Conservation (phyloP, 2,329 filamentous ascomycete species). For the Periconia digitata region DNA sequence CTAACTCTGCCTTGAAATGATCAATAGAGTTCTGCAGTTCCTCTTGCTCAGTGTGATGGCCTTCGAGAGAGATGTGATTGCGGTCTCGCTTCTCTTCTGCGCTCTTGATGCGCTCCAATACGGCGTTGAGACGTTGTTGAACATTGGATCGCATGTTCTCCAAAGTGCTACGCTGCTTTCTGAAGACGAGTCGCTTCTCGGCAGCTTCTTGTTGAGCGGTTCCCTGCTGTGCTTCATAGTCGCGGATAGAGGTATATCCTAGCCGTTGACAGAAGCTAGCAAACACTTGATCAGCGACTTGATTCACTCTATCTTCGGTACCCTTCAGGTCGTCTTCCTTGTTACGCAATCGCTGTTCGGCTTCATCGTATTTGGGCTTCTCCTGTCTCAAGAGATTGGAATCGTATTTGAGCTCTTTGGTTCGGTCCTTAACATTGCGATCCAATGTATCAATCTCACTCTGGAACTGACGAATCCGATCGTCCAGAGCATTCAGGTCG, state of each 20-base stretch:
- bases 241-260: conserved; percentile 85
- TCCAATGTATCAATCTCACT: conserved; percentile 78
- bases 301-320: conserved; percentile 67
- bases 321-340: conserved; percentile 59
- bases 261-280: conserved; percentile 80
- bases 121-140: conserved; percentile 71
- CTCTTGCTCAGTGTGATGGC: conserved; percentile 70
- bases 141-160: conserved; percentile 64
- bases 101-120: conserved; percentile 67
- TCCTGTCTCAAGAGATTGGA: conserved; percentile 74
- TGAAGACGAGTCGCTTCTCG: conserved; percentile 84
- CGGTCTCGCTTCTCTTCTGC: conserved; percentile 68
- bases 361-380: conserved; percentile 75
- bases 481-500: conserved; percentile 77
- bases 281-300: conserved; percentile 88
- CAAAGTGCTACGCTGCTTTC: conserved; percentile 69
- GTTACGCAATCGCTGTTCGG: conserved; percentile 67
- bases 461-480: conserved; percentile 69
- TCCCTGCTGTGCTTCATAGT: conserved; percentile 92
- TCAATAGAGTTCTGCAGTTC: conserved; percentile 73
- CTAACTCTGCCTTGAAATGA: conserved; percentile 73
- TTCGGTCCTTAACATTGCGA: conserved; percentile 82
- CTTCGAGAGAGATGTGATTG: conserved; percentile 65
- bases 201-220: conserved; percentile 87
- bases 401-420: conserved; percentile 74